Percentiles rank a stretch among this genome's conserved stretches.
phyloP scores from a whole-genome alignment of 306 rosid genomes.

The Calophaca sinica region DNA sequence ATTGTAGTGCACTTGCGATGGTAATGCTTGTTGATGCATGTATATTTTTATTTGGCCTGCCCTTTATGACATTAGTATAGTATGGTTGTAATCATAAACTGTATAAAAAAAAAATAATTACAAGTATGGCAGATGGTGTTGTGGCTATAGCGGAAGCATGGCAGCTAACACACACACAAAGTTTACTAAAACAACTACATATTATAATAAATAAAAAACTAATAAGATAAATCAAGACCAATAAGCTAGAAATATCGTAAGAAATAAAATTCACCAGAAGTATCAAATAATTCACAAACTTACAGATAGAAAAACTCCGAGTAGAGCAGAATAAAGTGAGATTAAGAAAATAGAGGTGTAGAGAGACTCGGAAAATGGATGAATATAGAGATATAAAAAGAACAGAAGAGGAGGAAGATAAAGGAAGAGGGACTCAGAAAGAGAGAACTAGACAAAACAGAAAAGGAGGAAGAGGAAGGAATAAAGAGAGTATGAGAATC shows the following conservation, averaged over 20 bases:
- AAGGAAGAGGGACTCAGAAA: neutral
- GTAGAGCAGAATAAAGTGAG: neutral
- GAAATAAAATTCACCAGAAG: neutral
- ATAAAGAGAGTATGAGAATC: neutral
- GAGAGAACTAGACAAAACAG: neutral
- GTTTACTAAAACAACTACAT: neutral
- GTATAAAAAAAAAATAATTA: too few relatives aligned
- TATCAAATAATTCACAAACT: neutral
- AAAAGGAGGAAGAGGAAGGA: neutral
- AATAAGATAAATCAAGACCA: neutral
- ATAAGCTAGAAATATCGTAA: neutral
- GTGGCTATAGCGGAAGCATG: too few relatives aligned
- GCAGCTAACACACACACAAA: neutral
- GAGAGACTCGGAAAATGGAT: neutral
- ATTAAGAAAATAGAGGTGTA: neutral
- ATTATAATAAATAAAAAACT: neutral
- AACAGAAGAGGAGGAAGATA: neutral
- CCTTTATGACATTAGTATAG: slow-evolving; percentile 8
- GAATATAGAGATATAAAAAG: neutral
- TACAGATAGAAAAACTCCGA: neutral
- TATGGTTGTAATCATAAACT: neutral
- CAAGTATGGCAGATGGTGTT: too few relatives aligned
- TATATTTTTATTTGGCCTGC: neutral
- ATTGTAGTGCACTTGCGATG: neutral
- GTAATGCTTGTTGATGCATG: slow-evolving; percentile 1